These are phyloP conservation scores for Myxozyma neotropica DNA, from an alignment of 805 yeast genomes.

Conservation along the genomic window DNA sequence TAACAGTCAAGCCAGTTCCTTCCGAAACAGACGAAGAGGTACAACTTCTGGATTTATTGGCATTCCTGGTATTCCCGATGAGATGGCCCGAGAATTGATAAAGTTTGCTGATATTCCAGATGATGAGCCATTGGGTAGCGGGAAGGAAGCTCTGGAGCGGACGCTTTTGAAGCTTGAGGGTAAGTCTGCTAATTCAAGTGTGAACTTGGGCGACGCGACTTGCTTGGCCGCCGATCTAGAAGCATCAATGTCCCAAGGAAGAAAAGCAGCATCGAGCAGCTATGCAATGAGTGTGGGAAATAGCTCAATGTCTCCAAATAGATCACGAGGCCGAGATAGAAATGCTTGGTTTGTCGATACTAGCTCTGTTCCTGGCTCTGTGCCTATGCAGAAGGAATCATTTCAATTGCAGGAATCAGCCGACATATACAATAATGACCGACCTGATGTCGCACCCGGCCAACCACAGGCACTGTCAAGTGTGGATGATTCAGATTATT, in stretches of 20 bases:
- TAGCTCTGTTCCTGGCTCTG: slow-evolving; percentile 3
- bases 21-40: not conserved
- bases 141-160: slow-evolving; percentile 41
- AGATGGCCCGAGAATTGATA: slow-evolving; percentile 46
- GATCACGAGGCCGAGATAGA: slow-evolving; percentile 11
- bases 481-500: not conserved
- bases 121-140: slow-evolving; percentile 61
- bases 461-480: not conserved
- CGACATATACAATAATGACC: not conserved
- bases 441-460: not conserved
- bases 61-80: slow-evolving; percentile 32
- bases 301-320: not conserved
- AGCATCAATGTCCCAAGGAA: not conserved
- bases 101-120: slow-evolving; percentile 86
- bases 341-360: slow-evolving; percentile 25
- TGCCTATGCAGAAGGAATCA: slow-evolving; percentile 13
- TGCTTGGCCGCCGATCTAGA: not conserved
- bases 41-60: slow-evolving; percentile 10
- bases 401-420: not conserved
- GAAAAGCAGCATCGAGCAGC: not conserved
- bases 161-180: slow-evolving; percentile 85
- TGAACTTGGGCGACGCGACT: slow-evolving; percentile 12
- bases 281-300: not conserved
- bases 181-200: slow-evolving; percentile 39
- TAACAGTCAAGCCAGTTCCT: not conserved